phyloP scores from a whole-genome alignment of 2,329 filamentous ascomycete genomes.

The Paecilomyces niveus region DNA sequence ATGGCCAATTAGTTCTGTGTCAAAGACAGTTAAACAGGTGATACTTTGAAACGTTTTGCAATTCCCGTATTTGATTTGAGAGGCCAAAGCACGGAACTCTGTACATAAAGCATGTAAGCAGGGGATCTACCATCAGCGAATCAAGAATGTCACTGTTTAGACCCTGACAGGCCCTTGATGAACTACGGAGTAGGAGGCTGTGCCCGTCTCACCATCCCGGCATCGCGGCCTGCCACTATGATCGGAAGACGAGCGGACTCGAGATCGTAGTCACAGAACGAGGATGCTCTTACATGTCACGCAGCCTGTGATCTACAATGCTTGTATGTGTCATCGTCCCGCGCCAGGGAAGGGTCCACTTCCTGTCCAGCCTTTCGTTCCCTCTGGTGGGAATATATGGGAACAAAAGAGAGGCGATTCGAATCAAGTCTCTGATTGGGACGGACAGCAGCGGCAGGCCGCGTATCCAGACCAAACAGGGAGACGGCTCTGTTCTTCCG shows the following conservation, averaged over 20 bases:
- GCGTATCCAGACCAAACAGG: not conserved
- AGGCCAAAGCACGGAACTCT: not conserved
- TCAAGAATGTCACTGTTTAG: not conserved
- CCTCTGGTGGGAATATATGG: not conserved
- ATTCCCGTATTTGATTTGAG: not conserved
- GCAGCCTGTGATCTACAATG: not conserved
- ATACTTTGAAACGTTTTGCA: not conserved
- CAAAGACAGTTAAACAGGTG: not conserved
- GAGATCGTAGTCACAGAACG: not conserved
- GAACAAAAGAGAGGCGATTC: not conserved
- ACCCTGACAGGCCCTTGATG: not conserved
- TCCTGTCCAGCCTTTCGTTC: not conserved
- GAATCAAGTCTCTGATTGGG: not conserved
- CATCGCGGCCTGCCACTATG: not conserved
- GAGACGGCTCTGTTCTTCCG: not conserved
- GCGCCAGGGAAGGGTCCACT: not conserved
- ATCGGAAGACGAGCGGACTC: not conserved
- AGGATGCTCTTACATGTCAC: not conserved
- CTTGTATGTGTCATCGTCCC: not conserved
- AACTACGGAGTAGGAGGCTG: not conserved
- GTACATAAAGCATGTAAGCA: not conserved
- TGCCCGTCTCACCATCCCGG: not conserved
- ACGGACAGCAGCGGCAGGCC: not conserved
- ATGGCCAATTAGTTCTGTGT: not conserved
- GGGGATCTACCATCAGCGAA: not conserved